phyloP scores from a whole-genome alignment of 2,329 filamentous ascomycete species.

The Ascomycota sp. region DNA sequence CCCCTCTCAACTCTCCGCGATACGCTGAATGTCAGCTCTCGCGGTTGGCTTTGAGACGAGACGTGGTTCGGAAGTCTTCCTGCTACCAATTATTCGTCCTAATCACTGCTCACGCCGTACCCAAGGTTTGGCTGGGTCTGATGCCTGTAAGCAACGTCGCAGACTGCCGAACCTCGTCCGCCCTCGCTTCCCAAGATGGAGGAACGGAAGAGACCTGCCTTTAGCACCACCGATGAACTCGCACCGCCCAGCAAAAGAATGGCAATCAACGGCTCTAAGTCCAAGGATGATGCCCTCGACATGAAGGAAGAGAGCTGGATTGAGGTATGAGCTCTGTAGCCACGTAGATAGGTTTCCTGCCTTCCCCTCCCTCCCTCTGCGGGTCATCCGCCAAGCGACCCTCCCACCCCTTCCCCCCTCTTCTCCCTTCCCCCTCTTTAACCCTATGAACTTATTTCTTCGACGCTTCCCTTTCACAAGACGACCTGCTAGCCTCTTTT shows the following conservation, averaged over 20 bases:
- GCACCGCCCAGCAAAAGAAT: slow-evolving; percentile 84
- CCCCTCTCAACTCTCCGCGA: slow-evolving; percentile 11
- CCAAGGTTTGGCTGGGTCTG: slow-evolving; percentile 31
- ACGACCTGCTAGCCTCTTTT: slow-evolving; percentile 7
- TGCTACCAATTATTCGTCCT: slow-evolving; percentile 9
- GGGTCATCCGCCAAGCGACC: neutral
- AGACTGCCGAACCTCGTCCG: slow-evolving; percentile 50
- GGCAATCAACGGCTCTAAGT: slow-evolving; percentile 58
- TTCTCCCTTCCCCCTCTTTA: neutral
- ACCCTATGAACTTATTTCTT: neutral
- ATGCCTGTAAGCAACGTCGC: slow-evolving; percentile 72
- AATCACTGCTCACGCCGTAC: slow-evolving; percentile 17
- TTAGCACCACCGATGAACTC: slow-evolving; percentile 59
- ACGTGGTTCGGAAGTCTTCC: slow-evolving; percentile 13
- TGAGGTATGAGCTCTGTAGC: slow-evolving; percentile 36
- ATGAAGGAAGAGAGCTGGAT: slow-evolving; percentile 41
- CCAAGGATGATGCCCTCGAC: slow-evolving; percentile 33
- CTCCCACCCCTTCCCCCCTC: neutral
- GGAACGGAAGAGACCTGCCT: slow-evolving; percentile 91
- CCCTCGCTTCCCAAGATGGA: slow-evolving; percentile 91
- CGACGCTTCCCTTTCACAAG: slow-evolving; percentile 2
- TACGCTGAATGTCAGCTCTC: slow-evolving; percentile 15
- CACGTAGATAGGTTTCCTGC: too few relatives aligned
- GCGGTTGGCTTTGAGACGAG: slow-evolving; percentile 12
- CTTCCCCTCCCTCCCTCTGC: slow-evolving; percentile 5